Base-by-base conservation (phyloP, 306 rosid genomes). In the Luffa aegyptiaca region DNA sequence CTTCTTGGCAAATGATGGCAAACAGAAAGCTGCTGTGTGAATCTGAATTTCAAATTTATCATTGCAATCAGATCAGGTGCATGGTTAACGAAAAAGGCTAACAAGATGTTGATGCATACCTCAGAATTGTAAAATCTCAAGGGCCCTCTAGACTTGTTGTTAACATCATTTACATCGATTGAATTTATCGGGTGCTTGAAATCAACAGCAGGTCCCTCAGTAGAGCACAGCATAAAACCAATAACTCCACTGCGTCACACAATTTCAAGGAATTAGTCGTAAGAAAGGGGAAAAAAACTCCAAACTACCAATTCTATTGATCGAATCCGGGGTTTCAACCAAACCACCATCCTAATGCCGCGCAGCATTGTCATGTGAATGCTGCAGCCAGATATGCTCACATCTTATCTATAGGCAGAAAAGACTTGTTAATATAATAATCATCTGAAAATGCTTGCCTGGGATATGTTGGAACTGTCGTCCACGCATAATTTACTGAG, bases 401-500 rank as follows among this genome's bases (percentile, higher is more conserved):
- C 55, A 8, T 44, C 46, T 44, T 44, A 51, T 51, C 55, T 51
- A 51, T 51, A 51, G 55, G 18, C 55, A 11, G 17, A 51, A 51
- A 12, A 51, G 55, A 51, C 55, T 2, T 51, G 55, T 3, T 51
- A 11, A 26, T 26, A 26, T 26, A 26, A 51, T 51, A 51, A 12
- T 51, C 46, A 44, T 44, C 46, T 44, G 46, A 44, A 44, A 44
- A 44, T 44, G 46, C 46, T 44, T 85, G 83, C 98, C 98, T 94
- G 56, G 98, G 98, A 80, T 92, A 94, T 58, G 98, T 94, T 26
- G 98, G 98, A 84, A 94, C 98, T 0, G 98, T 91, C 64, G 98
- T 94, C 98, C 98, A 94, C 57, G 97, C 98, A 79, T 94, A 94
- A 81, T 94, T 90, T 65, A 94, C 97, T n/a, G 97, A 92, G 75